phyloP scores from a whole-genome alignment of 2,329 filamentous ascomycete genomes.

The Ophiostoma sp. region DNA sequence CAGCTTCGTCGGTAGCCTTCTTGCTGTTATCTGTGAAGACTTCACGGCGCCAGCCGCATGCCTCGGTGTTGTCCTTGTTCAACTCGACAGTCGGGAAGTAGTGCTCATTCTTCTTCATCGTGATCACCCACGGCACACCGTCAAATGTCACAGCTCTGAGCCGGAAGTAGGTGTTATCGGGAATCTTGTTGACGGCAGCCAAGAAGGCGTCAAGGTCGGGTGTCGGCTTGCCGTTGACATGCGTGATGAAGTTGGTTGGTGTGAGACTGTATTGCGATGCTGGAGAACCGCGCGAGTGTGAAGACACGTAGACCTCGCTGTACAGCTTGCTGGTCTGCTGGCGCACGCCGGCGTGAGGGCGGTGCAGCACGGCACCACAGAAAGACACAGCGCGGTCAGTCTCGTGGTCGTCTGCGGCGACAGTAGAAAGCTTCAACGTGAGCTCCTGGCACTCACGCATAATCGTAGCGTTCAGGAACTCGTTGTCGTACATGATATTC shows the following conservation, averaged over 20 bases:
- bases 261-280: slow-evolving; percentile 87
- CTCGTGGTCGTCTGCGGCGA: slow-evolving; percentile 83
- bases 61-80: slow-evolving; percentile 56
- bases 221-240: slow-evolving; percentile 84
- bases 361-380: slow-evolving; percentile 88
- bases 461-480: slow-evolving; percentile 75
- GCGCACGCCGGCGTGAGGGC: slow-evolving; percentile 89
- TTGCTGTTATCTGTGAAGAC: slow-evolving; percentile 56
- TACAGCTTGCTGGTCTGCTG: slow-evolving; percentile 97
- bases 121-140: slow-evolving; percentile 97
- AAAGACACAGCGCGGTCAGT: slow-evolving; percentile 89
- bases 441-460: slow-evolving; percentile 80
- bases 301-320: slow-evolving; percentile 92
- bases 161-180: slow-evolving; percentile 96
- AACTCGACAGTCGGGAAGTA: slow-evolving; percentile 73
- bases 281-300: slow-evolving; percentile 74
- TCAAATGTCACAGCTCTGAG: slow-evolving; percentile 97
- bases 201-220: slow-evolving; percentile 78
- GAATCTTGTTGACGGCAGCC: slow-evolving; percentile 75
- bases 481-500: slow-evolving; percentile 92
- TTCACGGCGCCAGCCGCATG: slow-evolving; percentile 58
- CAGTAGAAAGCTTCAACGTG: slow-evolving; percentile 71
- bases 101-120: slow-evolving; percentile 99
- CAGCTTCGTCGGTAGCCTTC: slow-evolving; percentile 50
- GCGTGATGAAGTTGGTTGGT: slow-evolving; percentile 95